Base-by-base conservation (phyloP, 768 basidiomycete genomes). In the Wakefieldia striispora region DNA sequence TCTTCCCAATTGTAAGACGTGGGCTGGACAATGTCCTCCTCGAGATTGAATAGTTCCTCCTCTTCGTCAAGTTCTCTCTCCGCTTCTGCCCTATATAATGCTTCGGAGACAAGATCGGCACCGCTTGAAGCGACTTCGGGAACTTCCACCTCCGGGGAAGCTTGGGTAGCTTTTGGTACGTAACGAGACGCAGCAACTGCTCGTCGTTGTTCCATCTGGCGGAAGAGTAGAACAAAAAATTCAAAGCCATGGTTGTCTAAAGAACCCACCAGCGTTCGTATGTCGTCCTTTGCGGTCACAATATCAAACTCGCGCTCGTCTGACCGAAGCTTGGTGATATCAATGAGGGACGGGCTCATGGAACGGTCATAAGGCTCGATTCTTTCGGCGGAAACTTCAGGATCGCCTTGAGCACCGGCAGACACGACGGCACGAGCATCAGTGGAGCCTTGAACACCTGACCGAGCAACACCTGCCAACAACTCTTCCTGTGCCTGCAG, bases 1-100 rank as follows among this genome's bases (percentile, higher is more conserved):
- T 99, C 97, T 72, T 95, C 94, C 97, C 95, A 98, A 60, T 91
- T 91, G 69, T 98, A 98, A 4, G 86, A 83, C 2, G 84, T 87
- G 14, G 90, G 86, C 57, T 91, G 83, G 16, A 75, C 74, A 43
- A 97, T 85, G 50, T 87, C 86, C 67, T 94, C 93, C 67, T 97
- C 94, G 23, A 93, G 76, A 61, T 95, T 95, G 76, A 95, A 97
- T 5, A 95, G 69, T 61, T 97, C 95, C 64, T 97, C 94, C 67
- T 97, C 95, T 58, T 95, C 93, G 56, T 98, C 95, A 50, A 97
- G 76, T 47, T 97, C 91, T 55, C 85, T 85, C 65, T 93, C 92
- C 8, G 91, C 91, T 66, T 95, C 93, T 1, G 88, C 91, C 58
- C 90, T 83, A 61, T 94, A 95, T 45, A 95, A 69, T 11, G 91